Conservation (phyloP, 2,329 filamentous ascomycete genomes). For the Cytospora schulzeri region DNA sequence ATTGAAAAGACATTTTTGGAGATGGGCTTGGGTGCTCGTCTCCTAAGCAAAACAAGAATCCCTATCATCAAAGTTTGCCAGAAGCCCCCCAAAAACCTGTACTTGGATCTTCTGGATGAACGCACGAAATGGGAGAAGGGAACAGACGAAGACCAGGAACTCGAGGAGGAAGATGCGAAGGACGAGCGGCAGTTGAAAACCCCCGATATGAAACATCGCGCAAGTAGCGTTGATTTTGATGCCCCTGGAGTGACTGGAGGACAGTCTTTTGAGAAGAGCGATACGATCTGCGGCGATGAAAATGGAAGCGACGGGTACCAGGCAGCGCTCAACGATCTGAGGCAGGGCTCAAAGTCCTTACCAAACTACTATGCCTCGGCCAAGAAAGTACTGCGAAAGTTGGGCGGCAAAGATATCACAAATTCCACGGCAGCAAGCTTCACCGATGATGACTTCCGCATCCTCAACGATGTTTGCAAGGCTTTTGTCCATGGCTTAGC, state of each 20-base stretch:
- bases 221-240: conserved; percentile 16
- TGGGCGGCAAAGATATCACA: conserved; percentile 54
- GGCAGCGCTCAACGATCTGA: conserved; percentile 35
- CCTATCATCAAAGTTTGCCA: conserved; percentile 89
- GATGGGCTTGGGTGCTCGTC: conserved; percentile 71
- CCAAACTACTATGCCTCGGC: conserved; percentile 50
- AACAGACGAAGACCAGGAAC: conserved; percentile 43
- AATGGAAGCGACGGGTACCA: conserved; percentile 8
- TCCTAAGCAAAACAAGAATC: conserved; percentile 77
- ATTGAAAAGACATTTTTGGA: conserved; percentile 76
- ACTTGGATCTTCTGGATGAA: conserved; percentile 62
- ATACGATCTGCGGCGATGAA: conserved; percentile 2
- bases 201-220: background rate
- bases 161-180: conserved; percentile 41
- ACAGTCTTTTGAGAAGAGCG: background rate
- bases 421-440: conserved; percentile 50
- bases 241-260: conserved; percentile 20
- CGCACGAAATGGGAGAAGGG: conserved; percentile 72
- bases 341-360: conserved; percentile 46
- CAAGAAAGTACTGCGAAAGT: conserved; percentile 52
- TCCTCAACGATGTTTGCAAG: conserved; percentile 54
- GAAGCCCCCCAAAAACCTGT: conserved; percentile 63
- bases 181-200: conserved; percentile 33
- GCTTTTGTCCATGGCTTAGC: conserved; percentile 58
- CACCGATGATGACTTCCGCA: conserved; percentile 45